Evolutionary conservation across 2,329 filamentous ascomycete species (phyloP).

Genomic region (Nemania diffusa): DNA sequence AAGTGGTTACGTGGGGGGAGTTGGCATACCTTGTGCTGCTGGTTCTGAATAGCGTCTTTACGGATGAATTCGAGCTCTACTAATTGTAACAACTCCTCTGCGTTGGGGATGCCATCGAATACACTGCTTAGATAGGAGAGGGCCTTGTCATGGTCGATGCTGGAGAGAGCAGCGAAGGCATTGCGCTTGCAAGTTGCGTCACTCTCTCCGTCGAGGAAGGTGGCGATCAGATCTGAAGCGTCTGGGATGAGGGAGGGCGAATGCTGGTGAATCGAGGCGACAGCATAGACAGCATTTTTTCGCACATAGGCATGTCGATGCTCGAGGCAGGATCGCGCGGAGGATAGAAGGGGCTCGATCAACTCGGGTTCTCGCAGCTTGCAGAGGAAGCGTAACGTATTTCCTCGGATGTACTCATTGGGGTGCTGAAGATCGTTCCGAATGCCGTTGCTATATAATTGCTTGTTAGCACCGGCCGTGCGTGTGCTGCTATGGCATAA

Average conservation of each 20-base stretch:
- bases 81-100: constrained; percentile 91
- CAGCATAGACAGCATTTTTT: constrained; percentile 96
- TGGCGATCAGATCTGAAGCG: constrained; percentile 88
- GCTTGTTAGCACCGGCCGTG: constrained; percentile 27
- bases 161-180: constrained; percentile 89
- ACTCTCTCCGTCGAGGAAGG: constrained; percentile 89
- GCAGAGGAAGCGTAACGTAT: constrained; percentile 96
- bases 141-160: constrained; percentile 93
- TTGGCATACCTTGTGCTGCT: constrained; percentile 83
- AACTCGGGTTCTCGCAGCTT: constrained; percentile 96
- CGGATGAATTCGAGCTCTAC: constrained; percentile 97
- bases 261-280: constrained; percentile 91
- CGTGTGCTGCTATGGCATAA: neutral
- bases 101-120: constrained; percentile 93
- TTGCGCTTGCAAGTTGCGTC: constrained; percentile 98
- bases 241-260: constrained; percentile 93
- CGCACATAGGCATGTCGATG: constrained; percentile 97
- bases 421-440: constrained; percentile 96
- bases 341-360: constrained; percentile 93
- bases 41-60: constrained; percentile 94
- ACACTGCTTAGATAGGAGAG: constrained; percentile 87
- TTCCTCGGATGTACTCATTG: constrained; percentile 98
- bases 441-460: constrained; percentile 83
- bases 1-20: neutral
- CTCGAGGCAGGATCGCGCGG: constrained; percentile 90